These are phyloP conservation scores for Didymella sp. DNA, from an alignment of 2,329 filamentous ascomycete genomes.

Conservation along the genomic window DNA sequence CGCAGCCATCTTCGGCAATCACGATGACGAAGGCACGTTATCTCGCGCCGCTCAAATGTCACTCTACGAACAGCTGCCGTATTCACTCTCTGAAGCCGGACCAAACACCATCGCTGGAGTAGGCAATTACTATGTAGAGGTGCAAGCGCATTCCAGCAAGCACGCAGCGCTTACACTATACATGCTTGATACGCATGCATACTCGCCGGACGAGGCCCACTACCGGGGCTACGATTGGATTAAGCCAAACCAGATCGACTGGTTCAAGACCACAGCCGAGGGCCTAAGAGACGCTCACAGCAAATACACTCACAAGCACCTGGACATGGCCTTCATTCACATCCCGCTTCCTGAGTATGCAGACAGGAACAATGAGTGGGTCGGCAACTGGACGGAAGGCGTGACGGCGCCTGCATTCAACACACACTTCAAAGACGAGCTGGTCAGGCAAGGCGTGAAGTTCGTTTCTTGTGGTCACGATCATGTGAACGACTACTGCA, in stretches of 20 bases:
- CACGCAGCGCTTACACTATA: conserved; percentile 96
- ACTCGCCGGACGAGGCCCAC: conserved; percentile 86
- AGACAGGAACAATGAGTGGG: conserved; percentile 62
- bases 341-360: conserved; percentile 93
- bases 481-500: conserved; percentile 96
- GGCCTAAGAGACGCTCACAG: conserved; percentile 73
- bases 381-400: conserved; percentile 79
- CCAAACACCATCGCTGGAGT: conserved; percentile 86
- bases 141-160: conserved; percentile 80
- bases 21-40: conserved; percentile 90
- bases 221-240: conserved; percentile 98
- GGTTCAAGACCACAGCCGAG: conserved; percentile 84
- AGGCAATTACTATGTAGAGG: conserved; percentile 93
- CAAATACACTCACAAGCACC: conserved; percentile 88
- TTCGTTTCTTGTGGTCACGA: conserved; percentile 94
- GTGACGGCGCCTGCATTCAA: conserved; percentile 91
- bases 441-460: conserved; percentile 83
- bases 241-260: conserved; percentile 90
- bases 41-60: conserved; percentile 81
- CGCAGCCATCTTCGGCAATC: conserved; percentile 94
- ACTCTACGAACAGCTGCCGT: conserved; percentile 84
- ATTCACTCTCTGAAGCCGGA: conserved; percentile 84
- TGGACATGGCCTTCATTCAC: conserved; percentile 97
- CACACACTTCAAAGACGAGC: conserved; percentile 87
- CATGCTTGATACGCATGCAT: conserved; percentile 89